phyloP scores from a whole-genome alignment of 2,329 filamentous ascomycete species.

The Exophiala alcalophila region DNA sequence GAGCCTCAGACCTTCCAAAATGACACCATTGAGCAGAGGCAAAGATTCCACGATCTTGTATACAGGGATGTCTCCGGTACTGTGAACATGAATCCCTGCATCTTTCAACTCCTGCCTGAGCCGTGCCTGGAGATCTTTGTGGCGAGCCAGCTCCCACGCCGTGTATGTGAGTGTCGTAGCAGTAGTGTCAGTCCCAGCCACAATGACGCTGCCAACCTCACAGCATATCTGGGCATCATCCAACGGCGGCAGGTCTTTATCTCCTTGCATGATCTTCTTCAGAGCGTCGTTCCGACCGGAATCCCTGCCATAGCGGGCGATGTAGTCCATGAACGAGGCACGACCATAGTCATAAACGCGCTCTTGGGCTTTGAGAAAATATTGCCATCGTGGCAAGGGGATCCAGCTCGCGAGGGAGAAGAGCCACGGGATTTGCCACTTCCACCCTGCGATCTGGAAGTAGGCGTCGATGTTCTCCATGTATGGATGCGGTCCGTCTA shows the following conservation, averaged over 20 bases:
- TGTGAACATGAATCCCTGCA: not conserved
- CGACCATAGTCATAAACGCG: conserved; percentile 4
- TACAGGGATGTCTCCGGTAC: not conserved
- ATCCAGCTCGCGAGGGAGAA: conserved; percentile 4
- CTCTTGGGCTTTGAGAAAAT: not conserved
- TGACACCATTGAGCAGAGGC: conserved; percentile 2
- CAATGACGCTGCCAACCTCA: conserved; percentile 5
- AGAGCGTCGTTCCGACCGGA: conserved; percentile 3
- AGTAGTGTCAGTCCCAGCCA: conserved; percentile 11
- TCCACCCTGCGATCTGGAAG: conserved; percentile 1
- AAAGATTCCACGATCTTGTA: conserved; percentile 3
- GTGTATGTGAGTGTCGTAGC: conserved; percentile 5
- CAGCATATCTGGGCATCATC: conserved; percentile 2
- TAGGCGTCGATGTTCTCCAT: conserved; percentile 5
- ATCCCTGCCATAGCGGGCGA: conserved; percentile 4
- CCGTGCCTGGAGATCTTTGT: not conserved
- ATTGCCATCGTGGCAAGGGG: conserved; percentile 5
- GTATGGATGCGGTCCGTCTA: not conserved
- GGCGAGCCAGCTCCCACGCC: conserved; percentile 2
- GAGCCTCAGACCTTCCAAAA: conserved; percentile 5
- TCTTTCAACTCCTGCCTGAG: not conserved
- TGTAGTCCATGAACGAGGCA: conserved; percentile 1
- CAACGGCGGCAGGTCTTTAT: conserved; percentile 4
- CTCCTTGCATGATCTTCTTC: conserved; percentile 7
- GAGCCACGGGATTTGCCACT: conserved; percentile 9